A percentile compares a stretch with the other conserved stretches of the same genome.
Evolutionary conservation across 495 filamentous ascomycete genomes (phyloP).

Genomic region (Rhizodiscina lignyota): DNA sequence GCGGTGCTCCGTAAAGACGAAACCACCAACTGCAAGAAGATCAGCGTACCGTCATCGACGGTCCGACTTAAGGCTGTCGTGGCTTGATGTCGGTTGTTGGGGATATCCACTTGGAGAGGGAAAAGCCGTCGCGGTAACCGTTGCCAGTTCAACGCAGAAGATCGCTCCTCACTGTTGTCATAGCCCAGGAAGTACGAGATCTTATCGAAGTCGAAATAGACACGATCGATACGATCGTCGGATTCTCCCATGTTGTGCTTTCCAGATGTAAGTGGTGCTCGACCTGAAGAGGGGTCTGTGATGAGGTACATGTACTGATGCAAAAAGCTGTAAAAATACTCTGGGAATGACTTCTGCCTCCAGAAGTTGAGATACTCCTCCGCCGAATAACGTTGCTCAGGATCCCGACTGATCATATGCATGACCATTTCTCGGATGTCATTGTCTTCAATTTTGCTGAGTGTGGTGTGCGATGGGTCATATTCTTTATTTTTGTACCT

Average conservation of each 20-base stretch:
- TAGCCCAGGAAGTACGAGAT: constrained; percentile 86
- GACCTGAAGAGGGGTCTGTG: constrained; percentile 79
- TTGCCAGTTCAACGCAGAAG: constrained; percentile 2
- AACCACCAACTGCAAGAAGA: constrained; percentile 78
- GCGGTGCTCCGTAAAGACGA: constrained; percentile 80
- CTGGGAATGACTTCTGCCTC: constrained; percentile 79
- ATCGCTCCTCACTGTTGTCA: constrained; percentile 17
- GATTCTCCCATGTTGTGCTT: constrained; percentile 57
- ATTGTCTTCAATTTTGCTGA: constrained; percentile 74
- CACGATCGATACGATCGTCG: constrained; percentile 82
- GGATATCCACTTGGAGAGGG: constrained; percentile 79
- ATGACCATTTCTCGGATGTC: constrained; percentile 75
- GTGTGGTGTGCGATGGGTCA: constrained; percentile 60
- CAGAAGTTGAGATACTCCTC: constrained; percentile 91
- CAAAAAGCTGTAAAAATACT: constrained; percentile 92
- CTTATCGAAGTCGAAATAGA: constrained; percentile 93
- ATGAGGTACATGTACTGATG: constrained; percentile 95
- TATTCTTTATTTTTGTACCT: constrained; percentile 87
- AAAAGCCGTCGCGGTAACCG: constrained; percentile 24
- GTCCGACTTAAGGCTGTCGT: constrained; percentile 24
- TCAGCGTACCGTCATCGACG: constrained; percentile 75
- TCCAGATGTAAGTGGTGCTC: constrained; percentile 42
- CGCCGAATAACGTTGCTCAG: constrained; percentile 78
- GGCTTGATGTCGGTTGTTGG: constrained; percentile 55
- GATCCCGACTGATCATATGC: constrained; percentile 91